These are phyloP conservation scores for Drosera spatulata DNA, from an alignment of 179 eudicot genomes.

Conservation along the genomic window DNA sequence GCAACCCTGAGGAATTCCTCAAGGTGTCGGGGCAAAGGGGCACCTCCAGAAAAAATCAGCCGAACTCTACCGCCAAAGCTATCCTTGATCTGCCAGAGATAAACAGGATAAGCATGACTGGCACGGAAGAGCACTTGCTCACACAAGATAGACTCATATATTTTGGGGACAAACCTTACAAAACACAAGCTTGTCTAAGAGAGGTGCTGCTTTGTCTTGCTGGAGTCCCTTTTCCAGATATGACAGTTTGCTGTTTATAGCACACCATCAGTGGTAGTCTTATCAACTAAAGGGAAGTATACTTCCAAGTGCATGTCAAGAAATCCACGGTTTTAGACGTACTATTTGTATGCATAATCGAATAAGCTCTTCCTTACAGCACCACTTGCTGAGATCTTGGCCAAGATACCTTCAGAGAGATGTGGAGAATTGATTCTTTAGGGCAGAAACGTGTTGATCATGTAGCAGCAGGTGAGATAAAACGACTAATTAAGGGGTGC, in stretches of 20 bases:
- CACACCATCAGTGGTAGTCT: conserved; percentile 2
- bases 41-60: conserved; percentile 88
- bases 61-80: conserved; percentile 87
- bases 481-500: not conserved
- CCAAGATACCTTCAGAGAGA: conserved; percentile 51
- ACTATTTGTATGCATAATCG: conserved; percentile 82
- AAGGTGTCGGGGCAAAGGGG: conserved; percentile 72
- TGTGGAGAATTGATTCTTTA: conserved; percentile 1
- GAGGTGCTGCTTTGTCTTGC: conserved; percentile 74
- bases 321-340: conserved; percentile 16
- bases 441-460: not conserved
- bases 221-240: conserved; percentile 67
- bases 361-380: conserved; percentile 56
- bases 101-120: not conserved
- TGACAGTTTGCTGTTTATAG: conserved; percentile 55
- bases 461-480: not conserved
- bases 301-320: not conserved
- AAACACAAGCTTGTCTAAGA: conserved; percentile 67
- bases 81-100: conserved; percentile 56
- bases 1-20: conserved; percentile 82
- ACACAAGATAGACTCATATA: not conserved
- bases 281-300: not conserved
- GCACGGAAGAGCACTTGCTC: not conserved
- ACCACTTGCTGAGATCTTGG: conserved; percentile 57
- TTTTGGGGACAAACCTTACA: conserved; percentile 42